A percentile compares a stretch with the other conserved stretches of the same genome.
Evolutionary conservation across 495 filamentous ascomycete genomes (phyloP).

Genomic region (Trichoderma orchidacearum): DNA sequence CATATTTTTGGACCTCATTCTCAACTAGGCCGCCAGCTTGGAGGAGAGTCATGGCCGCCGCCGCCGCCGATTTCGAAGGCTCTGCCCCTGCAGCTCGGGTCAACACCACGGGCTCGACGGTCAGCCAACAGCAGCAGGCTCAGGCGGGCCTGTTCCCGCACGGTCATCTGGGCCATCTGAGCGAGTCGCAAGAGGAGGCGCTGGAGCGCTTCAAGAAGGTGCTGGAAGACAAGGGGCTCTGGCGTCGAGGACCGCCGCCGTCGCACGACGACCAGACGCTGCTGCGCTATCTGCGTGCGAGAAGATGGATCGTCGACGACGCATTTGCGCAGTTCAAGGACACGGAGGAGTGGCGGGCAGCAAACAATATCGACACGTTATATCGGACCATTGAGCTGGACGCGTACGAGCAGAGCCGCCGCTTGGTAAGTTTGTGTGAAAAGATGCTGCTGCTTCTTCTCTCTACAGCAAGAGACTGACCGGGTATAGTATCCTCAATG

Average conservation of each 20-base stretch:
- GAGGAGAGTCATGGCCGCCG: background rate
- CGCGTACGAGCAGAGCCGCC: slow-evolving; percentile 64
- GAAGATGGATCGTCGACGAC: slow-evolving; percentile 56
- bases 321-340: slow-evolving; percentile 78
- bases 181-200: slow-evolving; percentile 47
- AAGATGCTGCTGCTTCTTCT: background rate
- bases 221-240: slow-evolving; percentile 50
- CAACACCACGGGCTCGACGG: background rate
- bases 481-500: slow-evolving; percentile 75
- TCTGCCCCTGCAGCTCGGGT: background rate
- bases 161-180: slow-evolving; percentile 66
- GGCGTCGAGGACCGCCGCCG: slow-evolving; percentile 38
- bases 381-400: slow-evolving; percentile 70
- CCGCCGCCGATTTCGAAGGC: background rate
- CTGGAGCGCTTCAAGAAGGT: slow-evolving; percentile 54
- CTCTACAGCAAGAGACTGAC: background rate
- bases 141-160: slow-evolving; percentile 21
- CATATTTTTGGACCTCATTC: too few relatives aligned
- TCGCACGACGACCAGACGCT: slow-evolving; percentile 74
- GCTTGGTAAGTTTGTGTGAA: slow-evolving; percentile 42
- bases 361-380: slow-evolving; percentile 58
- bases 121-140: too few relatives aligned
- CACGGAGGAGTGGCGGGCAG: slow-evolving; percentile 75
- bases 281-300: slow-evolving; percentile 71
- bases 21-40: background rate